phyloP scores from a whole-genome alignment of 1,284 basidiomycete species.

The Erythrobasidium hasegawianum region DNA sequence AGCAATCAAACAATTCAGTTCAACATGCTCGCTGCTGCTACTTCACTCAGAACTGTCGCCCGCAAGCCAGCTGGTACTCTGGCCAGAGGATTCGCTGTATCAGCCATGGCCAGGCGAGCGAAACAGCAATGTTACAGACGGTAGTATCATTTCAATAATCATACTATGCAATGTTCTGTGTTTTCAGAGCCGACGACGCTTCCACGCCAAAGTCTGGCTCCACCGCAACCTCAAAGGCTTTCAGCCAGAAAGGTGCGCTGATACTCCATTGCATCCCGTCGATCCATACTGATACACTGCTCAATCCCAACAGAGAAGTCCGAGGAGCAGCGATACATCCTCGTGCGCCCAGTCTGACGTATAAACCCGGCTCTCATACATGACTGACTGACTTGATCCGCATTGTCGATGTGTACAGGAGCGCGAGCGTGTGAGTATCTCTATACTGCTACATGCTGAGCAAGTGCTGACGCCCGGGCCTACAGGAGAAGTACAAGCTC shows the following conservation, averaged over 20 bases:
- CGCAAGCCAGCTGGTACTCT: background rate
- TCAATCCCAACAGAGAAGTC: conserved; percentile 21
- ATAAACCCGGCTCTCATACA: background rate
- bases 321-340: conserved; percentile 31
- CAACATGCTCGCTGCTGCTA: conserved; percentile 12
- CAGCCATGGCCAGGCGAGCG: conserved; percentile 21
- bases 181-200: conserved; percentile 19
- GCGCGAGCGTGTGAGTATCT: conserved; percentile 28
- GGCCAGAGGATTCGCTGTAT: conserved; percentile 9
- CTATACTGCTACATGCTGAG: too few relatives aligned
- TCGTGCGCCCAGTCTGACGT: conserved; percentile 7
- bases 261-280: background rate
- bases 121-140: too few relatives aligned
- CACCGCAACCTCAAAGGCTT: conserved; percentile 22
- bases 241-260: conserved; percentile 27
- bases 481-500: conserved; percentile 13
- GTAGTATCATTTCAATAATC: too few relatives aligned
- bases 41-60: background rate
- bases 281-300: background rate
- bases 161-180: too few relatives aligned
- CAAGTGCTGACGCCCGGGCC: background rate
- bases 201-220: conserved; percentile 2
- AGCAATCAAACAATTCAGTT: too few relatives aligned
- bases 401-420: too few relatives aligned
- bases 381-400: too few relatives aligned